Conservation (phyloP, 176 grass and related monocot genomes). For the Oryza meridionalis region DNA sequence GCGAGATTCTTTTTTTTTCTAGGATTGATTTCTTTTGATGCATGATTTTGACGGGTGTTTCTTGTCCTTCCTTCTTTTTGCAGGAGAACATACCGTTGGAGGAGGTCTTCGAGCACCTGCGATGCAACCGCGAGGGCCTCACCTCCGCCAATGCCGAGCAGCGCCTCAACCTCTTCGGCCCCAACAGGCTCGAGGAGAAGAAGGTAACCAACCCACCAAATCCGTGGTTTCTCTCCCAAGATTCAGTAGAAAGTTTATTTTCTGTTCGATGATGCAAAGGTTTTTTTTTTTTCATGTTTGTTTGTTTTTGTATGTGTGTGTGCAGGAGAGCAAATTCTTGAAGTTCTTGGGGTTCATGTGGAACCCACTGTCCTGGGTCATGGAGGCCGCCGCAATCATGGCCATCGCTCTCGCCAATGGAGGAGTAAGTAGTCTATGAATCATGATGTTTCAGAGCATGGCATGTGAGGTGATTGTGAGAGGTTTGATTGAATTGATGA, state of each 20-base stretch:
- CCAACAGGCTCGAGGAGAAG: constrained; percentile 94
- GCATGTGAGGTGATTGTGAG: neutral
- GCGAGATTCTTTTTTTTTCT: constrained; percentile 2
- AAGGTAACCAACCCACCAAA: constrained; percentile 37
- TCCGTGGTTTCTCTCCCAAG: neutral
- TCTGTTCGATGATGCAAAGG: neutral
- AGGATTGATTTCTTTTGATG: neutral
- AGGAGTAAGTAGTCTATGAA: constrained; percentile 48
- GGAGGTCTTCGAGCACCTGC: constrained; percentile 83
- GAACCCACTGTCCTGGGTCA: constrained; percentile 91
- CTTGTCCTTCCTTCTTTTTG: neutral
- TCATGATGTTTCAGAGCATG: neutral
- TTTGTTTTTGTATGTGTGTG: neutral
- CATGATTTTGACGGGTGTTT: neutral
- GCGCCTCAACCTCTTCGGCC: constrained; percentile 73
- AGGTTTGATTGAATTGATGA: neutral
- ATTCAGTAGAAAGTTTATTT: neutral
- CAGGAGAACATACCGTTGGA: constrained; percentile 92
- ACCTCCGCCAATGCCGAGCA: constrained; percentile 63
- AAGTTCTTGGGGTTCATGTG: constrained; percentile 96
- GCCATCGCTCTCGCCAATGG: constrained; percentile 86
- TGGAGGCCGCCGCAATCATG: constrained; percentile 92
- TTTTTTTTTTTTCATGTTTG: constrained; percentile 15
- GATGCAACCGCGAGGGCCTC: constrained; percentile 78
- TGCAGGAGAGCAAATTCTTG: constrained; percentile 84